phyloP scores from a whole-genome alignment of 257 asterid species.

The Parsonsia alboflavescens region DNA sequence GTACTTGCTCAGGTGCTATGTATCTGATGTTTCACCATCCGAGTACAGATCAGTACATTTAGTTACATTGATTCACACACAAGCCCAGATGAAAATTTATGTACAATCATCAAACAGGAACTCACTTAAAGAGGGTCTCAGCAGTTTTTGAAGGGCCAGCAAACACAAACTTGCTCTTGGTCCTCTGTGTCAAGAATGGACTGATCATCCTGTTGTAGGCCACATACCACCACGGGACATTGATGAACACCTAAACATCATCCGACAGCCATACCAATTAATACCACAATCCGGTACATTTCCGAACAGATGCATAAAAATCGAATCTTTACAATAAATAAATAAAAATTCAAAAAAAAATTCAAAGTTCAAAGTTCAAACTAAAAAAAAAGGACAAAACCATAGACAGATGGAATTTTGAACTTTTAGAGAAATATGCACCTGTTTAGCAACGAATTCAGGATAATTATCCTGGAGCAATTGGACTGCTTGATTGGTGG shows the following conservation, averaged over 20 bases:
- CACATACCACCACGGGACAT: conserved; percentile 98
- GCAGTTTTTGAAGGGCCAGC: conserved; percentile 83
- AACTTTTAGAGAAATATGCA: conserved; percentile 15
- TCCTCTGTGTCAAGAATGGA: conserved; percentile 80
- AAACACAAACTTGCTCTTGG: conserved; percentile 99
- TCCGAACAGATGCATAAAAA: not conserved
- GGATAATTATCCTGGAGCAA: conserved; percentile 95
- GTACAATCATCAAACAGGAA: not conserved
- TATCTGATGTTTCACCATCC: conserved; percentile 42
- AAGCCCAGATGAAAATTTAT: not conserved
- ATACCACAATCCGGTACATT: not conserved
- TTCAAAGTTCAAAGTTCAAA: not conserved
- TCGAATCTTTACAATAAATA: not conserved
- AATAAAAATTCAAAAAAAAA: too few relatives aligned
- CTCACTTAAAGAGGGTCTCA: conserved; percentile 68
- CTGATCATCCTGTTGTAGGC: conserved; percentile 87
- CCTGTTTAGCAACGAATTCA: conserved; percentile 91
- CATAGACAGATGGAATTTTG: not conserved
- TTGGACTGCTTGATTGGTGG: conserved; percentile 78
- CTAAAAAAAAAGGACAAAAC: not conserved
- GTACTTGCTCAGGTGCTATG: conserved; percentile 86
- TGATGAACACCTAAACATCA: conserved; percentile 63
- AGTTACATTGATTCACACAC: not conserved
- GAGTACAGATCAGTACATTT: not conserved
- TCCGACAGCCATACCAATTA: conserved; percentile 17